phyloP scores from a whole-genome alignment of 805 yeast genomes.

The Starmera pachycereana region DNA sequence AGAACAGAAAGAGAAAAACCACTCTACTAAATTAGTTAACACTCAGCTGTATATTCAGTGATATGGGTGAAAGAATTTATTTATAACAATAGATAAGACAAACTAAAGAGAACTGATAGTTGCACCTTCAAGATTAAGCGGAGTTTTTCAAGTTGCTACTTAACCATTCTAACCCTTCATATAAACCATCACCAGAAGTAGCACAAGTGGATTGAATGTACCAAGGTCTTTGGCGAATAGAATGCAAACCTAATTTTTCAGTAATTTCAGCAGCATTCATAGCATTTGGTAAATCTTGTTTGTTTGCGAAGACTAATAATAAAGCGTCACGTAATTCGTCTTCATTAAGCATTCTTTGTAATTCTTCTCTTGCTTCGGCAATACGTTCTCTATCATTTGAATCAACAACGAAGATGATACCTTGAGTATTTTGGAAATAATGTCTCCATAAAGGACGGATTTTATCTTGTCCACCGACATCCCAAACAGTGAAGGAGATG shows the following conservation, averaged over 20 bases:
- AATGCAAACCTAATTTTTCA: conserved; percentile 92
- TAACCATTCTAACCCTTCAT: conserved; percentile 97
- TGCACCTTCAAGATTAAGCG: conserved; percentile 18
- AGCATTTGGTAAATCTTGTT: conserved; percentile 98
- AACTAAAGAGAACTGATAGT: background rate
- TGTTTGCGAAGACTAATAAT: conserved; percentile 92
- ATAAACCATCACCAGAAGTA: conserved; percentile 96
- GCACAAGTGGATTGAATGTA: conserved; percentile 98
- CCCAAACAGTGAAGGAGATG: conserved; percentile 97
- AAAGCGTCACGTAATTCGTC: conserved; percentile 96
- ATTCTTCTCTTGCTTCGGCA: conserved; percentile 95
- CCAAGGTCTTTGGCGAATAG: conserved; percentile 98
- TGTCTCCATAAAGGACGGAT: conserved; percentile 99
- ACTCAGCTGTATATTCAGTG: too few species aligned
- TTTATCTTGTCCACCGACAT: conserved; percentile 99
- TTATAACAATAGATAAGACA: too few species aligned
- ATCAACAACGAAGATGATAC: conserved; percentile 96
- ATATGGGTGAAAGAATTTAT: too few species aligned
- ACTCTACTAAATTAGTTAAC: too few species aligned
- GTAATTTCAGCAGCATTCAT: conserved; percentile 99
- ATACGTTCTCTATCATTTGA: conserved; percentile 97
- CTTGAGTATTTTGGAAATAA: conserved; percentile 97
- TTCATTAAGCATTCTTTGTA: conserved; percentile 97
- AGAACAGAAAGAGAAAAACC: too few species aligned
- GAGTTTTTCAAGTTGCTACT: conserved; percentile 79